phyloP scores from a whole-genome alignment of 257 asterid genomes.

The Nicotiana tomentosiformis region DNA sequence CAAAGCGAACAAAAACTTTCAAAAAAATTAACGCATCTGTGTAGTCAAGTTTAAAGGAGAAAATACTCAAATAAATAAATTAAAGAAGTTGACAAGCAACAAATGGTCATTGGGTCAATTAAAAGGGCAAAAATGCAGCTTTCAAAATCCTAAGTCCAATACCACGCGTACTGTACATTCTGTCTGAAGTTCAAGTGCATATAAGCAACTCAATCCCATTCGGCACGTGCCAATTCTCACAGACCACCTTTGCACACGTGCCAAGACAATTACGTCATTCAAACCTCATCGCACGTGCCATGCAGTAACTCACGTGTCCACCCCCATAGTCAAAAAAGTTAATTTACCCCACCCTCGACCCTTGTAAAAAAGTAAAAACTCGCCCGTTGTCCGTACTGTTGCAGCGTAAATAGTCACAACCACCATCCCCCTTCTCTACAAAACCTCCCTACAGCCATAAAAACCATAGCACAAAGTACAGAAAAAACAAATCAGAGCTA shows the following conservation, averaged over 20 bases:
- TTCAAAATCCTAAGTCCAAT: slow-evolving; percentile 33
- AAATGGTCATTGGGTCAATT: neutral
- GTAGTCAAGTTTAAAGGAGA: too few species aligned
- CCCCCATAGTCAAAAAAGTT: neutral
- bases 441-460: neutral
- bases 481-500: too few species aligned
- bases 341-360: too few species aligned
- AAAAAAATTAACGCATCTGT: too few species aligned
- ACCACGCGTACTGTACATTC: slow-evolving; percentile 55
- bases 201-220: slow-evolving; percentile 12
- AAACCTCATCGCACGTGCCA: slow-evolving; percentile 5
- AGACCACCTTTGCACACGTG: neutral
- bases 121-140: neutral
- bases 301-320: neutral
- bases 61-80: too few species aligned
- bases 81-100: neutral
- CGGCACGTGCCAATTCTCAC: slow-evolving; percentile 24
- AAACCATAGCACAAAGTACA: neutral
- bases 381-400: neutral
- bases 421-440: neutral
- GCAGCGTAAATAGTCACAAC: slow-evolving; percentile 9
- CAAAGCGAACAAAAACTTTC: too few species aligned
- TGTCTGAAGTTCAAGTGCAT: slow-evolving; percentile 27
- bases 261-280: neutral
- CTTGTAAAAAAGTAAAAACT: neutral